Conservation (phyloP, 2,329 filamentous ascomycete species). For the Aspergillus novofumigatus region DNA sequence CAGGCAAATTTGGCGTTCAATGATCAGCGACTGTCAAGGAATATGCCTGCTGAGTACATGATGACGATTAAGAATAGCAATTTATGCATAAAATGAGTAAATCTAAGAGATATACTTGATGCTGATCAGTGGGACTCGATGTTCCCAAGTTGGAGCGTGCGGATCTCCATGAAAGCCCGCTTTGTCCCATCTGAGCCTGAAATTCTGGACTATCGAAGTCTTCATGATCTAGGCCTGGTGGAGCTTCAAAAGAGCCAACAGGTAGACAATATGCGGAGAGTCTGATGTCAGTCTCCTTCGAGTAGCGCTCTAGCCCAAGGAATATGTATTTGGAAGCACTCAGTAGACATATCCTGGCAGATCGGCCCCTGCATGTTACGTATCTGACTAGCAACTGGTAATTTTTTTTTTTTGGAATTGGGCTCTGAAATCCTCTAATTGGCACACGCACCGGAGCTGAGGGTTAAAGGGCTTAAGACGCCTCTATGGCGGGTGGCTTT, state of each 20-base stretch:
- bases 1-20: background rate
- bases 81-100: background rate
- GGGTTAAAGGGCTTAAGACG: background rate
- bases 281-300: background rate
- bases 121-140: constrained; percentile 12
- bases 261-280: background rate
- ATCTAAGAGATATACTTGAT: background rate
- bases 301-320: background rate
- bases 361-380: no score
- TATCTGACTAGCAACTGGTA: background rate
- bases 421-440: background rate
- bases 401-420: background rate
- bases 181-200: background rate
- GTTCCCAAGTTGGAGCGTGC: constrained; percentile 3
- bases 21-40: background rate
- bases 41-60: background rate
- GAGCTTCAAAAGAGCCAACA: background rate
- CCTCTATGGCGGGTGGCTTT: background rate
- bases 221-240: background rate
- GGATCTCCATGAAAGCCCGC: constrained; percentile 4
- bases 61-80: background rate
- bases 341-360: background rate
- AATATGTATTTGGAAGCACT: background rate
- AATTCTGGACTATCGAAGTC: background rate
- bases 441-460: background rate